A percentile compares a stretch with the other conserved stretches of the same genome.
Evolutionary conservation across 2,329 filamentous ascomycete genomes (phyloP).

Genomic region (Fusarium pininemorale): DNA sequence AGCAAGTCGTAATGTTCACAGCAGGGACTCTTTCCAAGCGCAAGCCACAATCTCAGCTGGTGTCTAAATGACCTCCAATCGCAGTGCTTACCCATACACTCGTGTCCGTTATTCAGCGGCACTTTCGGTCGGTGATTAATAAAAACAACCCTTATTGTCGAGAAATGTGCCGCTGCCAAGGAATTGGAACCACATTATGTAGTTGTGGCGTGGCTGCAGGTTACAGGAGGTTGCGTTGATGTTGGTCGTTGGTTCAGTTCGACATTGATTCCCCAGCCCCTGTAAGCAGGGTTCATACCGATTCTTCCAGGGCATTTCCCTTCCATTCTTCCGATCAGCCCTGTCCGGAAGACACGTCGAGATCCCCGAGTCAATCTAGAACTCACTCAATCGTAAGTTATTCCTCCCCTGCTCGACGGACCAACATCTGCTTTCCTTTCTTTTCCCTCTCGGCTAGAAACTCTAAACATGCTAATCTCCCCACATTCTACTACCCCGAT

Average conservation of each 20-base stretch:
- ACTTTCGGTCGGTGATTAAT: neutral
- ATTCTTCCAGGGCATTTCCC: neutral
- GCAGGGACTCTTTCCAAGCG: neutral
- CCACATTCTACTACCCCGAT: neutral
- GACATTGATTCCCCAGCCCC: neutral
- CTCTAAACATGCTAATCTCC: neutral
- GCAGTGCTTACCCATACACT: neutral
- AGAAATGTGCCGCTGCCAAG: neutral
- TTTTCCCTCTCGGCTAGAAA: neutral
- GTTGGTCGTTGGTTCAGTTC: neutral
- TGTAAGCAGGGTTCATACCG: neutral
- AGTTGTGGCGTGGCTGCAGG: neutral
- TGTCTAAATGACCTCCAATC: neutral
- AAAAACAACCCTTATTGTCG: neutral
- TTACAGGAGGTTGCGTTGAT: neutral
- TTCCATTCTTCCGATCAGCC: neutral
- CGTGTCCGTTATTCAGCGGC: neutral
- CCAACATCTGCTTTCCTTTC: neutral
- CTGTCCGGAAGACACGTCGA: neutral
- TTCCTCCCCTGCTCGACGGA: neutral
- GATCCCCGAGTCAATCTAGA: neutral
- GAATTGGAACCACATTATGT: neutral
- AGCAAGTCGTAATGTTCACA: neutral
- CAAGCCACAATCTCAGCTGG: neutral
- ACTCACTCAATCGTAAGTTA: slow-evolving; percentile 11